Percentiles rank a stretch among this genome's conserved stretches.
Evolutionary conservation across 2,329 filamentous ascomycete species (phyloP).

Genomic region (Trichoderma sp.): DNA sequence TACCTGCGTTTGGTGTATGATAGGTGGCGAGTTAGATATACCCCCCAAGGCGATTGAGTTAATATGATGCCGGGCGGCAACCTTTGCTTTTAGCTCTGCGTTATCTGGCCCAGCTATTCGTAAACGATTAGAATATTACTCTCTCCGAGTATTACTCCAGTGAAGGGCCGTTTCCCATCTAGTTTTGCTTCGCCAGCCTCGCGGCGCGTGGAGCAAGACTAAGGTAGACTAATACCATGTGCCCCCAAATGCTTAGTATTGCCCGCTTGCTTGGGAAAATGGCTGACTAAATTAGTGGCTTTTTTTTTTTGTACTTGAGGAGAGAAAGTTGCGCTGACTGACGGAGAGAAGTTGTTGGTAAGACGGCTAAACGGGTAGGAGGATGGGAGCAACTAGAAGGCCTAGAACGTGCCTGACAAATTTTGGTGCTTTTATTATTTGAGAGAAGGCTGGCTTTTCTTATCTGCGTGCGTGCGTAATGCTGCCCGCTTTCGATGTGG

Average conservation of each 20-base stretch:
- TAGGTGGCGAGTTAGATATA: conserved; percentile 5
- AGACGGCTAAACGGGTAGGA: not conserved
- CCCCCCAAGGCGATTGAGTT: conserved; percentile 8
- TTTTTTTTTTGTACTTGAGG: not conserved
- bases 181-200: not conserved
- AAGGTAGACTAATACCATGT: not conserved
- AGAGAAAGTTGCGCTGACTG: not conserved
- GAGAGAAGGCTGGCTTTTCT: not conserved
- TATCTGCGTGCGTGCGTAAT: not conserved
- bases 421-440: not conserved
- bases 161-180: not conserved
- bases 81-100: not conserved
- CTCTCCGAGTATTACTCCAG: not conserved
- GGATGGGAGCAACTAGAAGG: not conserved
- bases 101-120: not conserved
- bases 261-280: not conserved
- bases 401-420: not conserved
- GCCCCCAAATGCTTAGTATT: not conserved
- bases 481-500: fast-evolving
- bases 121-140: not conserved
- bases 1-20: not conserved
- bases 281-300: not conserved
- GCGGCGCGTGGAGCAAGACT: not conserved
- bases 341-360: not conserved
- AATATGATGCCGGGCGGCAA: not conserved